Evolutionary conservation across 768 basidiomycete species (phyloP), one percentile per base, ranked within the genome.

Genomic region (Agaricus subrufescens): DNA sequence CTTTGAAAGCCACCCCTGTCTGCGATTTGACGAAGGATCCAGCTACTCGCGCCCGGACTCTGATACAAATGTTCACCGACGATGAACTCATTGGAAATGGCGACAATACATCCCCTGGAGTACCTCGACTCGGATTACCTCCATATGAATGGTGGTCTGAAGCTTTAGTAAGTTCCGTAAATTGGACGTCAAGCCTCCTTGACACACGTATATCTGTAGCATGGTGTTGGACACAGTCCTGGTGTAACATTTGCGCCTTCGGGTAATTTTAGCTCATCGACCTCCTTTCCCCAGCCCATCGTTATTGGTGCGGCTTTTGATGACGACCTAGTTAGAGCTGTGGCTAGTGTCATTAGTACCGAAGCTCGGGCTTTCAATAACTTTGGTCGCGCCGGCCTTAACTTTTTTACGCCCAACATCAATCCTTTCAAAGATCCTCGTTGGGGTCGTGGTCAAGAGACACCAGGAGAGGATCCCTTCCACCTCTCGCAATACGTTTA

Each of bases 111-210:
- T 73, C 80, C 4, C 75, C 78, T 7, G 83, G 80, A 27, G 80
- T 83, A 19, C 67, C 81, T 52, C 75, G 81, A 12, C 71, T 83
- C 2, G 82, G 81, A 15, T 66, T 85, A 25, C 80, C 81, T 8
- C 62, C 75, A 15, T 85, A 85, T 52, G 71, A 81, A 46, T 83
- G 82, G 81, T 84, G 83, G 82, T 79, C 77, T 26, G 82, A 84
- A 68, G 82, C 75, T 3, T 62, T 84, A 62, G 83, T 83, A 60
- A 54, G 73, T 63, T 29, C 5, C 51, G 29, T 11, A 8, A 34
- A 7, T 34, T 7, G 8, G 34, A 39, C 4, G 31, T 30, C 44
- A 23, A 46, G 43, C 25, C 52, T 23, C 9, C 15, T 26, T 25
- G 50, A 45, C 14, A 37, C 46, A 42, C 58, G 19, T 12, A 44